Evolutionary conservation across 495 filamentous ascomycete species (phyloP).

Genomic region (Aspergillus biplanus): DNA sequence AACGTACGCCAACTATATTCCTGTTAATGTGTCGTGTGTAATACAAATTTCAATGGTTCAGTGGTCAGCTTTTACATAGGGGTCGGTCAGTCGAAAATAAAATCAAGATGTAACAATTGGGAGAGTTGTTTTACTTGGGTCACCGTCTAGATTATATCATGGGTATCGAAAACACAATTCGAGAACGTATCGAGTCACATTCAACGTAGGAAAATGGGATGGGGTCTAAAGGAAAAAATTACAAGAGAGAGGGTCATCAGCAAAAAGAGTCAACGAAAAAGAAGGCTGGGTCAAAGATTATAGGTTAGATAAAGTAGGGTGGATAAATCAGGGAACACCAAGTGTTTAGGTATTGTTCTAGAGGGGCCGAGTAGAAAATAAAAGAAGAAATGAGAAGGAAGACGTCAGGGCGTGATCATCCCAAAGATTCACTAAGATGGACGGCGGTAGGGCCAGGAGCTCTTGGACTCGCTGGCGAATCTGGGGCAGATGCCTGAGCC

Average conservation of each 20-base stretch:
- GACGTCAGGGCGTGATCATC: conserved; percentile 28
- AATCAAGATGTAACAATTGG: neutral
- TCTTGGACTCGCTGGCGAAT: conserved; percentile 23
- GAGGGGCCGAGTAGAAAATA: neutral
- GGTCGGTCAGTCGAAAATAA: neutral
- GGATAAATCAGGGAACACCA: too few relatives aligned
- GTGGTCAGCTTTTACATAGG: neutral
- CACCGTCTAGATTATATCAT: neutral
- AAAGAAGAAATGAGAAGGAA: conserved; percentile 6
- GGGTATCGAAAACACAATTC: neutral
- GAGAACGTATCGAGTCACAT: neutral
- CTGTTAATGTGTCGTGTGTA: too few relatives aligned
- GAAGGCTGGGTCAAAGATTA: neutral
- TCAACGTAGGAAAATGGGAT: neutral
- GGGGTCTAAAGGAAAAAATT: neutral
- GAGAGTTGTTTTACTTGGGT: neutral
- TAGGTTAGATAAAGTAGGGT: too few relatives aligned
- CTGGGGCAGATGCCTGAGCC: conserved; percentile 23
- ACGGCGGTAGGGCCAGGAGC: conserved; percentile 23
- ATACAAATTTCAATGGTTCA: too few relatives aligned
- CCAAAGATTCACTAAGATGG: conserved; percentile 45
- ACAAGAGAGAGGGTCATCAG: too few relatives aligned
- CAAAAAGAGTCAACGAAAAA: neutral
- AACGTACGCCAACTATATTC: too few relatives aligned
- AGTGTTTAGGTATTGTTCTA: too few relatives aligned